Conservation (phyloP, 2,329 filamentous ascomycete species). For the Monilinia vaccinii-corymbosi region DNA sequence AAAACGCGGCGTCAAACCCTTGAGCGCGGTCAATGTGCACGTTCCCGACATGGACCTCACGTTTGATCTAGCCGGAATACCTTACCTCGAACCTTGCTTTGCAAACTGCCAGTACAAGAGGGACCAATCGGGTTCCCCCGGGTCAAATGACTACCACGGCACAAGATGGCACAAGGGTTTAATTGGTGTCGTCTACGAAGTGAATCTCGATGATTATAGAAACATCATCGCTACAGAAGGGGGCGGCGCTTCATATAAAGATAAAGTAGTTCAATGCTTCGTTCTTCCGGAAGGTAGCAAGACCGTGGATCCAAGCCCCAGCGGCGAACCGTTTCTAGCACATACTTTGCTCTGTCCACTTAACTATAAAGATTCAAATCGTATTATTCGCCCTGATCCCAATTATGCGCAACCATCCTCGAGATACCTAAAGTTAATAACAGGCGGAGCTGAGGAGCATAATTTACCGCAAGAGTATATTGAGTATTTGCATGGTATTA, state of each 20-base stretch:
- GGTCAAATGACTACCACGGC: conserved; percentile 37
- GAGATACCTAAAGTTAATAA: conserved; percentile 75
- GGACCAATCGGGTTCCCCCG: conserved; percentile 23
- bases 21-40: conserved; percentile 73
- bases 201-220: conserved; percentile 71
- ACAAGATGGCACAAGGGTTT: conserved; percentile 70
- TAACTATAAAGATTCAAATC: not conserved
- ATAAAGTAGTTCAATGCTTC: conserved; percentile 72
- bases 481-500: conserved; percentile 58
- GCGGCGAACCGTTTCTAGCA: conserved; percentile 62
- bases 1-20: conserved; percentile 65
- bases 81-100: conserved; percentile 87
- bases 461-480: conserved; percentile 72
- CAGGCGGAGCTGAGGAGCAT: conserved; percentile 70
- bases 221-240: conserved; percentile 88
- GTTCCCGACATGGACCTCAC: conserved; percentile 70
- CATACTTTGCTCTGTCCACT: conserved; percentile 66
- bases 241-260: conserved; percentile 73
- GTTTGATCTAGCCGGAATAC: conserved; percentile 78
- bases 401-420: conserved; percentile 73
- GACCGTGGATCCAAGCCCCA: conserved; percentile 55
- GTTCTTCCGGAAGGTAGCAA: conserved; percentile 49
- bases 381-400: conserved; percentile 47
- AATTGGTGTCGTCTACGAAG: conserved; percentile 91
- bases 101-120: conserved; percentile 60